Conservation (phyloP, 495 filamentous ascomycete species). For the Xylaria longipes region DNA sequence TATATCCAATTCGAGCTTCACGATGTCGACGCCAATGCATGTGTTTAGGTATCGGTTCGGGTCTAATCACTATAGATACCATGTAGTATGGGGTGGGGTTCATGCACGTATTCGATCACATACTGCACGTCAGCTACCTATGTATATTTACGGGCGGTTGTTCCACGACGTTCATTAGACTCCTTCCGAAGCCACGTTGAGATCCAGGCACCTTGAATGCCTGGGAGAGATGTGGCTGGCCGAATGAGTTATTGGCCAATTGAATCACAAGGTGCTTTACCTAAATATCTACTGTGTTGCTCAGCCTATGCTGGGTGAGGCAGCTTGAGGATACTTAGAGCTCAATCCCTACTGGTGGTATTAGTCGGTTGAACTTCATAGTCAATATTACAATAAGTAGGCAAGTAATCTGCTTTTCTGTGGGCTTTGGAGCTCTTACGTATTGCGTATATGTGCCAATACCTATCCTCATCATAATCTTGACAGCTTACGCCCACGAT, state of each 20-base stretch:
- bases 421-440: background rate
- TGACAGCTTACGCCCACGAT: background rate
- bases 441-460: background rate
- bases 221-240: background rate
- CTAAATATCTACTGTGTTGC: background rate
- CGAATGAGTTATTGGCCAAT: slow-evolving; percentile 4
- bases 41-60: background rate
- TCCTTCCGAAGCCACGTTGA: slow-evolving; percentile 35
- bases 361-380: background rate
- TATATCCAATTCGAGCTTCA: background rate
- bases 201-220: background rate
- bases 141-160: slow-evolving; percentile 38
- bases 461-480: background rate
- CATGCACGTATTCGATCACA: background rate
- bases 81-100: background rate
- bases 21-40: background rate
- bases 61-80: background rate
- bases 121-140: slow-evolving; percentile 17
- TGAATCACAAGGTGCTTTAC: background rate
- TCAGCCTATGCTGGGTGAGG: background rate
- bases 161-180: slow-evolving; percentile 35
- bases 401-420: background rate
- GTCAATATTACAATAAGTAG: background rate
- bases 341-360: no score
- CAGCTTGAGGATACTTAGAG: no score